phyloP scores from a whole-genome alignment of 225 moss, liverwort and hornwort genomes.

The Straminergon stramineum region DNA sequence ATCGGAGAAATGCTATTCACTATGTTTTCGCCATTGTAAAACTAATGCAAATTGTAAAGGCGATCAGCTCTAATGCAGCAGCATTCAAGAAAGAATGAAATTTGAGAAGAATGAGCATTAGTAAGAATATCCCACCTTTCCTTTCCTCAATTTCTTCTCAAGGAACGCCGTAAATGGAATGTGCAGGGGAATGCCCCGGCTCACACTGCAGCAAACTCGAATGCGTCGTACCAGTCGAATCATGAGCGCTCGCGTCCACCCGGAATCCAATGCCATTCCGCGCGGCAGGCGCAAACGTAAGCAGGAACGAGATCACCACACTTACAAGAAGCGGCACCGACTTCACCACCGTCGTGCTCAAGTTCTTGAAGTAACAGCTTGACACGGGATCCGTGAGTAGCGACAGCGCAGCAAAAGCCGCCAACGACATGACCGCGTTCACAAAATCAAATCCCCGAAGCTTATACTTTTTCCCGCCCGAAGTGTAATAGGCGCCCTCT shows the following conservation, averaged over 20 bases:
- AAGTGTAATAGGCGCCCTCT: slow-evolving; percentile 14
- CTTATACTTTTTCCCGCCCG: slow-evolving; percentile 6
- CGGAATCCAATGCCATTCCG: slow-evolving; percentile 51
- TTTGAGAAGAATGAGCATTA: not conserved
- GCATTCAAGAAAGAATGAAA: too few relatives aligned
- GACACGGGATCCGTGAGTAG: slow-evolving; percentile 35
- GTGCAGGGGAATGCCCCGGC: not conserved
- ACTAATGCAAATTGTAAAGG: not conserved
- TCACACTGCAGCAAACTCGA: not conserved
- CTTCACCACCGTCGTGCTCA: slow-evolving; percentile 29
- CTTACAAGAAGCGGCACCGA: slow-evolving; percentile 45
- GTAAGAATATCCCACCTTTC: not conserved
- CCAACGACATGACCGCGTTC: slow-evolving; percentile 31
- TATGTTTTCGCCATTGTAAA: not conserved
- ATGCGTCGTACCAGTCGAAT: not conserved
- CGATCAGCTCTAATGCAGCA: not conserved
- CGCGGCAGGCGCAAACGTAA: slow-evolving; percentile 46
- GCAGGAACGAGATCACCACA: slow-evolving; percentile 25
- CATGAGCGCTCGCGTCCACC: not conserved
- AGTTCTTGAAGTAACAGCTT: slow-evolving; percentile 25
- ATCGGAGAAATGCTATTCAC: not conserved
- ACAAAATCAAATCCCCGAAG: slow-evolving; percentile 29
- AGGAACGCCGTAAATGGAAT: not conserved
- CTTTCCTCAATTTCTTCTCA: not conserved
- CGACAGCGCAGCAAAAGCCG: slow-evolving; percentile 39